Percentiles rank a stretch among this genome's conserved stretches.
phyloP scores from a whole-genome alignment of 176 grass and related monocot species.

The Tuctoria greenei region DNA sequence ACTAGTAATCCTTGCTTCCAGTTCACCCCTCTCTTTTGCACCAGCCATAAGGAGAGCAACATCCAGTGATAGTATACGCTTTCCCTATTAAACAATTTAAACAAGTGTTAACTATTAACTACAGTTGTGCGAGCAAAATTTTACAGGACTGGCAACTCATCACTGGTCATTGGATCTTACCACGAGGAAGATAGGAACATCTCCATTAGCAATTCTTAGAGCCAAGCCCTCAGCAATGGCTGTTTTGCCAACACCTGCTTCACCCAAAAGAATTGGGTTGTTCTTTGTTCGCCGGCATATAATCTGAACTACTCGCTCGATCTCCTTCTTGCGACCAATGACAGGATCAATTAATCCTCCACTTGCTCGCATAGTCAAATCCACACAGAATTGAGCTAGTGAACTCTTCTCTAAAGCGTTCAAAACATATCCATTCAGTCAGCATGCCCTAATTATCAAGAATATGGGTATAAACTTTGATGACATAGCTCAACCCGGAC shows the following conservation, averaged over 20 bases:
- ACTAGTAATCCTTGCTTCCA: conserved; percentile 90
- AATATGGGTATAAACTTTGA: conserved; percentile 30
- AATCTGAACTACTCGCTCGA: conserved; percentile 94
- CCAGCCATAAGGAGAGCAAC: conserved; percentile 94
- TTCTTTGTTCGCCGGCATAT: conserved; percentile 94
- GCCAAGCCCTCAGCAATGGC: conserved; percentile 94
- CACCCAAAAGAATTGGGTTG: conserved; percentile 97
- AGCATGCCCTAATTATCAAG: neutral
- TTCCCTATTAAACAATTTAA: conserved; percentile 49
- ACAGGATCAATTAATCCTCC: conserved; percentile 94
- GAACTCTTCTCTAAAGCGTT: conserved; percentile 68
- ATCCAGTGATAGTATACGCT: conserved; percentile 90
- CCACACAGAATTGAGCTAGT: conserved; percentile 88
- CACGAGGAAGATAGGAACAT: conserved; percentile 78
- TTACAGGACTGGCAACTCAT: neutral
- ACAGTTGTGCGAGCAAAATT: neutral
- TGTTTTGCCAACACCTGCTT: conserved; percentile 97
- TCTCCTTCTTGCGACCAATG: conserved; percentile 77
- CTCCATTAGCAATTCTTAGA: conserved; percentile 68
- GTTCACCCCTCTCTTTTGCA: conserved; percentile 91
- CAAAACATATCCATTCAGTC: conserved; percentile 11
- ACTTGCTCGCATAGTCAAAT: conserved; percentile 75
- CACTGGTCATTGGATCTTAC: conserved; percentile 22
- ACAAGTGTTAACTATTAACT: conserved; percentile 5
- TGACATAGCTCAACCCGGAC: conserved; percentile 26